Percentiles rank a stretch among this genome's conserved stretches.
Evolutionary conservation across 1,139 yeast genomes (phyloP).

Genomic region (Candida smagusa): DNA sequence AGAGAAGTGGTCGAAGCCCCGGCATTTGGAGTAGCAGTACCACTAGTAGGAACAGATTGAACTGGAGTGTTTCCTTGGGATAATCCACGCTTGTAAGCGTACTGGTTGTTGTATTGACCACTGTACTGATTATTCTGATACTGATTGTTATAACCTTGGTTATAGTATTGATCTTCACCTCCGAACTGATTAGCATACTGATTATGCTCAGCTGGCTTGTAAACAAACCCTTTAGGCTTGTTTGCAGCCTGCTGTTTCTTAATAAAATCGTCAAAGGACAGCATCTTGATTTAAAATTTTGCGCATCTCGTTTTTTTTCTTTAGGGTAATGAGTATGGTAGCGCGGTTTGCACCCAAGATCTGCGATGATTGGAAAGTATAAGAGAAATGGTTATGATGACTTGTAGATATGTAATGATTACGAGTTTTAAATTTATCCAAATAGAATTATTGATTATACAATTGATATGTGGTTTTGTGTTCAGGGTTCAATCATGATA

Average conservation of each 20-base stretch:
- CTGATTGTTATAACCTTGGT: constrained; percentile 8
- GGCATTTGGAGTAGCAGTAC: constrained; percentile 37
- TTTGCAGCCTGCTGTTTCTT: constrained; percentile 24
- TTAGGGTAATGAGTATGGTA: constrained; percentile 3
- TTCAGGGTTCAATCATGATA: too few relatives aligned
- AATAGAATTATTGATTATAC: too few relatives aligned
- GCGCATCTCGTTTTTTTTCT: constrained; percentile 2
- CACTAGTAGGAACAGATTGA: constrained; percentile 40
- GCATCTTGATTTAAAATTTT: constrained; percentile 17
- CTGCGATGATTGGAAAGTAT: too few relatives aligned
- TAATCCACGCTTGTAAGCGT: constrained; percentile 2
- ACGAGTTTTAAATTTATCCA: too few relatives aligned
- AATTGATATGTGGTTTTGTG: too few relatives aligned
- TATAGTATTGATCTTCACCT: constrained; percentile 4
- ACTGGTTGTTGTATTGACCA: constrained; percentile 8
- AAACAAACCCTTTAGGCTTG: constrained; percentile 16
- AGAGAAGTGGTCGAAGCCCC: constrained; percentile 64
- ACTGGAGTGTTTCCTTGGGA: constrained; percentile 24
- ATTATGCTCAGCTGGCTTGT: constrained; percentile 7
- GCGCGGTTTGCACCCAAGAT: background rate
- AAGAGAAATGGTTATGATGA: too few relatives aligned
- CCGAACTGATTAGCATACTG: constrained; percentile 5
- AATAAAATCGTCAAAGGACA: constrained; percentile 33
- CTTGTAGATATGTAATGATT: too few relatives aligned
- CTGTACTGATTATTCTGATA: constrained; percentile 7